Evolutionary conservation across 768 basidiomycete genomes (phyloP).

Genomic region (Trametes coccinea): DNA sequence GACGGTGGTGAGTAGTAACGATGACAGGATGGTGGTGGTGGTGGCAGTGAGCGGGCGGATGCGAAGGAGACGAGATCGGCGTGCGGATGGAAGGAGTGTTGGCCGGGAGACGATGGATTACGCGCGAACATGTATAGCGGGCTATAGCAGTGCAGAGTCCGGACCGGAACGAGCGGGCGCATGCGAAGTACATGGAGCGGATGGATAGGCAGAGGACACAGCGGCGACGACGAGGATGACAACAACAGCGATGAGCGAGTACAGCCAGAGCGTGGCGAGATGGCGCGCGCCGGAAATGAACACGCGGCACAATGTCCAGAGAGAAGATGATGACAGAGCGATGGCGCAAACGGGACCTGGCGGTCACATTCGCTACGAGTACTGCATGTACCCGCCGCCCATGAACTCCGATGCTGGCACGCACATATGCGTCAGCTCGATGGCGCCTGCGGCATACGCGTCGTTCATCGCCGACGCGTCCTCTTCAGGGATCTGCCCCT

Average conservation of each 20-base stretch:
- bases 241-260: not conserved
- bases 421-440: constrained; percentile 25
- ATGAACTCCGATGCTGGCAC: constrained; percentile 23
- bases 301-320: not conserved
- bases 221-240: not conserved
- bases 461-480: constrained; percentile 8
- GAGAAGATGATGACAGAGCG: not conserved
- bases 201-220: not conserved
- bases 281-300: not conserved
- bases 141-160: not conserved
- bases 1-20: constrained; percentile 2
- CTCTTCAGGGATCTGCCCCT: not conserved
- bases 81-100: not conserved
- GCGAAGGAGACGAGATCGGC: not conserved
- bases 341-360: not conserved
- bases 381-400: constrained; percentile 23
- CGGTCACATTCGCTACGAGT: constrained; percentile 6
- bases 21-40: not conserved
- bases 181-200: constrained; percentile 7
- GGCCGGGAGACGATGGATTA: constrained; percentile 2
- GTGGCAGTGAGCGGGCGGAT: not conserved
- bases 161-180: constrained; percentile 5
- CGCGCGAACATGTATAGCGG: constrained; percentile 1
- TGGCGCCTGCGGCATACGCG: constrained; percentile 21
- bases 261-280: not conserved